phyloP scores from a whole-genome alignment of 73 alveolate genomes.

The Paraurostyla sp. region DNA sequence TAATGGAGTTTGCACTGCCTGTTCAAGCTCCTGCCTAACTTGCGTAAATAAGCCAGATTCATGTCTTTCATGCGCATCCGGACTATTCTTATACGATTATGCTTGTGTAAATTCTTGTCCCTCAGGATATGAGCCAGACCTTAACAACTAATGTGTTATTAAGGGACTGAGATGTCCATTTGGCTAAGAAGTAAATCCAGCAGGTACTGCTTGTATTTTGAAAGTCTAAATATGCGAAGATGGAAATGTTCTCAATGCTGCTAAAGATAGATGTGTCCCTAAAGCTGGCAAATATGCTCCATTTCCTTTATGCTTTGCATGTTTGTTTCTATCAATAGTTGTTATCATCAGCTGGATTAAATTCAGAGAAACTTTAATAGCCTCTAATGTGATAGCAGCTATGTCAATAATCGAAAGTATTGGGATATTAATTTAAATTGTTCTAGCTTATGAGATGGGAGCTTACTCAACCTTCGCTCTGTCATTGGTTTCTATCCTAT shows the following conservation, averaged over 20 bases:
- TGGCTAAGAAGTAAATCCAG: constrained; percentile 62
- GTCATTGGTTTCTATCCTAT: background rate
- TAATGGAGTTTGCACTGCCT: constrained; percentile 43
- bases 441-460: background rate
- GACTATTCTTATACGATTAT: constrained; percentile 28
- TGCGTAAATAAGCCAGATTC: constrained; percentile 49
- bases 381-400: background rate
- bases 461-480: constrained; percentile 33
- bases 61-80: constrained; percentile 50
- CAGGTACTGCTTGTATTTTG: constrained; percentile 64
- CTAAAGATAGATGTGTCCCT: constrained; percentile 70
- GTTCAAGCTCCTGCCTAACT: constrained; percentile 51
- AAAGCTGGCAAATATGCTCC: constrained; percentile 64
- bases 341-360: constrained; percentile 35
- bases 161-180: constrained; percentile 71
- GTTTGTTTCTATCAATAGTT: background rate
- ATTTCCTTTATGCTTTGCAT: constrained; percentile 54
- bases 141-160: constrained; percentile 48
- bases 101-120: constrained; percentile 69
- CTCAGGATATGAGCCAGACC: constrained; percentile 36
- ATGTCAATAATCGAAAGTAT: constrained; percentile 42
- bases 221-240: constrained; percentile 53
- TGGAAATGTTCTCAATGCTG: constrained; percentile 48
- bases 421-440: constrained; percentile 24
- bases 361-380: constrained; percentile 46